These are phyloP conservation scores for Ceriops tagal DNA, from an alignment of 345 rosid species.

Conservation along the genomic window DNA sequence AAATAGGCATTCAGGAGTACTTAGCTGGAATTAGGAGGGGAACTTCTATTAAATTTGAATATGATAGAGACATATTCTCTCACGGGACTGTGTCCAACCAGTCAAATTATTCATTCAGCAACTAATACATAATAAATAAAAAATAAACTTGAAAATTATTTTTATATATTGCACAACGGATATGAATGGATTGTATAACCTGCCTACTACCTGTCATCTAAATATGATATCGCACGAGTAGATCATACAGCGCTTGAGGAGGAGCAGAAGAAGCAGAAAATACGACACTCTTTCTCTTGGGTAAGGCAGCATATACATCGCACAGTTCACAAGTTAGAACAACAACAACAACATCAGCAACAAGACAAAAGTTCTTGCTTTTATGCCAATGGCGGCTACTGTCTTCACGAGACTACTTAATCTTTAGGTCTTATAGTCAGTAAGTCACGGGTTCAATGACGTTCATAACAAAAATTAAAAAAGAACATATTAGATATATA, in stretches of 20 bases:
- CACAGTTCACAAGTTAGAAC: neutral
- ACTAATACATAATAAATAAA: neutral
- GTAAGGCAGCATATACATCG: no score
- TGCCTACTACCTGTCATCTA: neutral
- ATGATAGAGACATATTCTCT: no score
- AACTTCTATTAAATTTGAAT: no score
- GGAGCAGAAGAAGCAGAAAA: no score
- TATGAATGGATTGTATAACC: neutral
- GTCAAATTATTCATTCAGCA: no score
- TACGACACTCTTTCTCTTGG: no score
- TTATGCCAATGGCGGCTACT: neutral
- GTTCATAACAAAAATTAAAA: neutral
- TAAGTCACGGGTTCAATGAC: slow-evolving; percentile 11
- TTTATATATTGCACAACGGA: neutral
- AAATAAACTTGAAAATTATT: neutral
- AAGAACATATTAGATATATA: neutral
- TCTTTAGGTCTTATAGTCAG: neutral
- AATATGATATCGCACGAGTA: neutral
- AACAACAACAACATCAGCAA: neutral
- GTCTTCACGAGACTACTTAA: slow-evolving; percentile 12
- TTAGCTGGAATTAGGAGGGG: no score
- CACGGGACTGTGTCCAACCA: no score
- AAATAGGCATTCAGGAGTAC: no score
- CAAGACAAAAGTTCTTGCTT: slow-evolving; percentile 1
- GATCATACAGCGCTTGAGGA: neutral